Evolutionary conservation across 1,284 basidiomycete genomes (phyloP), one percentile per base, ranked within the genome.

Genomic region (Phellopilus nigrolimitatus): DNA sequence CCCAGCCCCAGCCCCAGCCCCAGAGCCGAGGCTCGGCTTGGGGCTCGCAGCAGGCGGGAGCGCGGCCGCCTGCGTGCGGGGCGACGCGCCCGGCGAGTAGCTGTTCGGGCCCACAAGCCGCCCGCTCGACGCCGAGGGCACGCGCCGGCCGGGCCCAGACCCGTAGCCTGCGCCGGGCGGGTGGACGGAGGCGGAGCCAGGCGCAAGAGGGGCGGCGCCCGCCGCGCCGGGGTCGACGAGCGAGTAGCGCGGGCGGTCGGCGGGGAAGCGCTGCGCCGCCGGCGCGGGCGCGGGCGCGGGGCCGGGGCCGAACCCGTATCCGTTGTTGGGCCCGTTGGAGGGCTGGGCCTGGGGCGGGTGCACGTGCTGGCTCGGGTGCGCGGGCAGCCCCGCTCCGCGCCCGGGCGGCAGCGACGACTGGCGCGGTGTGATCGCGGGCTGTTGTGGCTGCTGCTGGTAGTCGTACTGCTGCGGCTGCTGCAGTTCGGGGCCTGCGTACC

Each of bases 171-270:
- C 38, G 24, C 9, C 38, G 33, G 15, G 15, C 15, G 22, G n/a
- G 43, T 17, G 7, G 34, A 15, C 15, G 10, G 15, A 37, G 34
- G 34, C n/a, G n/a, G n/a, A n/a, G n/a, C n/a, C n/a, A n/a, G n/a
- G n/a, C n/a, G n/a, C n/a, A n/a, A n/a, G n/a, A n/a, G n/a, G n/a
- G n/a, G n/a, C n/a, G 15, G 15, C n/a, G 0, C 47, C 47, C 1
- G 58, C 51, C 8, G 52, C 49, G 4, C 49, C 68, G 15, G 40
- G 22, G 57, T 71, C 69, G 6, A 65, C 63, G 0, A 75, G 60
- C 5, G 73, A 73, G 56, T 72, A 75, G 4, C 74, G 66, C 34
- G 73, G 66, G 33, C 68, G 64, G 28, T 59, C 60, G 0, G 66
- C 61, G 50, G n/a, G n/a, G n/a, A 65, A 68, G 21, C 61, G 62